These are phyloP conservation scores for Populus alba DNA, from an alignment of 345 rosid species.

Conservation along the genomic window DNA sequence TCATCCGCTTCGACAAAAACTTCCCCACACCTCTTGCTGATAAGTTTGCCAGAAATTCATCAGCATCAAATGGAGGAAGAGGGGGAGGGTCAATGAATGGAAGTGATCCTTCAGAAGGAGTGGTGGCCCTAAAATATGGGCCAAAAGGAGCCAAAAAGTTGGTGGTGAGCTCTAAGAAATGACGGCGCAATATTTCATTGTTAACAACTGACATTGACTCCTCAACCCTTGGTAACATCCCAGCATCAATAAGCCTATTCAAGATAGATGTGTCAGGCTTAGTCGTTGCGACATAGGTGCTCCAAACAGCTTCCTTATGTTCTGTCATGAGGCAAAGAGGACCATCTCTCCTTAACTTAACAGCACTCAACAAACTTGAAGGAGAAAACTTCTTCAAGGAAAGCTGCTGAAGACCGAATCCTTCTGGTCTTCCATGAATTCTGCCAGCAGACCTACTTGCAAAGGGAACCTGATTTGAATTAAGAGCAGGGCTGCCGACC, in stretches of 20 bases:
- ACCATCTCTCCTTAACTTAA: conserved; percentile 87
- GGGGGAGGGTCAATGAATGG: conserved; percentile 91
- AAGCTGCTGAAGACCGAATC: conserved; percentile 71
- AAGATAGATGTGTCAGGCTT: conserved; percentile 93
- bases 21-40: conserved; percentile 89
- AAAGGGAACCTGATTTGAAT: conserved; percentile 53
- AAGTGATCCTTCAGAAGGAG: conserved; percentile 86
- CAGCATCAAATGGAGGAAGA: conserved; percentile 55
- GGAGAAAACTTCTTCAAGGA: conserved; percentile 88
- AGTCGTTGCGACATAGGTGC: conserved; percentile 68
- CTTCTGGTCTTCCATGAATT: conserved; percentile 65
- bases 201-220: conserved; percentile 98
- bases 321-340: conserved; percentile 97
- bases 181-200: conserved; percentile 89
- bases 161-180: conserved; percentile 95
- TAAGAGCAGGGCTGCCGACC: conserved; percentile 74
- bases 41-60: conserved; percentile 75
- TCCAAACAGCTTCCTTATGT: conserved; percentile 98
- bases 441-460: conserved; percentile 67
- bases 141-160: conserved; percentile 97
- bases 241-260: conserved; percentile 94
- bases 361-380: conserved; percentile 69
- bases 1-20: conserved; percentile 89
- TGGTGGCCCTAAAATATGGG: conserved; percentile 68
- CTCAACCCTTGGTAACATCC: conserved; percentile 92